phyloP scores from a whole-genome alignment of 225 moss, liverwort and hornwort genomes.

The Anthoceros angustus region DNA sequence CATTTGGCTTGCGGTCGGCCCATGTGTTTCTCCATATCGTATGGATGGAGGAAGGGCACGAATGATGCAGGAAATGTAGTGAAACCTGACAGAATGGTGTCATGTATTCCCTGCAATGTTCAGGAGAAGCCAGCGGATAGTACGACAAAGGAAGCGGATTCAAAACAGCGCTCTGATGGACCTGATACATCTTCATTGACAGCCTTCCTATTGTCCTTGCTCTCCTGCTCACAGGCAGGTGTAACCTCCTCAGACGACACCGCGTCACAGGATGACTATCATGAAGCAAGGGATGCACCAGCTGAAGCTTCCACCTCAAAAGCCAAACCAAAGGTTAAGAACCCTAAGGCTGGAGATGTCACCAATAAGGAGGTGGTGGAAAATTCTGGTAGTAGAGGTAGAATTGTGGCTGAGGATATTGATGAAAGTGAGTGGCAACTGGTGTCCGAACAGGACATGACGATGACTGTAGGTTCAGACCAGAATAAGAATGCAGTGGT shows the following conservation, averaged over 20 bases:
- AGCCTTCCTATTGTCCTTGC: conserved; percentile 55
- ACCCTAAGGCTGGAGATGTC: conserved; percentile 11
- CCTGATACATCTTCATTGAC: conserved; percentile 95
- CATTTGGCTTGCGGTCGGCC: background rate
- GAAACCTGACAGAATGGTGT: conserved; percentile 1
- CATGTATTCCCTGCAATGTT: conserved; percentile 2
- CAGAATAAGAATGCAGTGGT: conserved; percentile 13
- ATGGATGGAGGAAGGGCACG: background rate
- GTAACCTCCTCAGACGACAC: conserved; percentile 19
- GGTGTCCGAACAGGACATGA: conserved; percentile 60
- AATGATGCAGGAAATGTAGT: background rate
- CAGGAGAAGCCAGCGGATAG: background rate
- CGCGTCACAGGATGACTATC: conserved; percentile 17
- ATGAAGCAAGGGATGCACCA: conserved; percentile 14
- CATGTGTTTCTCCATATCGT: conserved; percentile 1
- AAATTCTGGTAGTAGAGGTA: conserved; percentile 10
- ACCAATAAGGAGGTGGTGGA: conserved; percentile 16
- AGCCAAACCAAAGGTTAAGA: conserved; percentile 11
- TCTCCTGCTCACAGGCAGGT: conserved; percentile 43
- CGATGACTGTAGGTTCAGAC: conserved; percentile 14
- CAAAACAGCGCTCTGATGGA: conserved; percentile 35
- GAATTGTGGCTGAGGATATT: conserved; percentile 35
- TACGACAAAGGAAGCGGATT: background rate
- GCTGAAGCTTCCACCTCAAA: conserved; percentile 18
- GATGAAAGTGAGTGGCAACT: conserved; percentile 93